These are phyloP conservation scores for Blastomyces percursus DNA, from an alignment of 2,329 filamentous ascomycete species.

Conservation along the genomic window DNA sequence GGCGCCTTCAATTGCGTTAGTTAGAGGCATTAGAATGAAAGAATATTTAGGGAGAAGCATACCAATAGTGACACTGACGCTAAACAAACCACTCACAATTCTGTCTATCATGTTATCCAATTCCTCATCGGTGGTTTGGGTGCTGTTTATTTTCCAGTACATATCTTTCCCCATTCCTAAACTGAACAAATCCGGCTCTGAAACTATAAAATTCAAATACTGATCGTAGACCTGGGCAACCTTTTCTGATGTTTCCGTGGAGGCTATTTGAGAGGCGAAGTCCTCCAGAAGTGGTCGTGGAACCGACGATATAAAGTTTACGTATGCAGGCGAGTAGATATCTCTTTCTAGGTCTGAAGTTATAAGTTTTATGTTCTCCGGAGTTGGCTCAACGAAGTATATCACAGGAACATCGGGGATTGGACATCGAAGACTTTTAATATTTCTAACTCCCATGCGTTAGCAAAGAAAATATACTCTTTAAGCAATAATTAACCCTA, in stretches of 20 bases:
- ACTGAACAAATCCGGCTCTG: conserved; percentile 90
- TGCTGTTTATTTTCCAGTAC: conserved; percentile 95
- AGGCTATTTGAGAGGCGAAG: conserved; percentile 78
- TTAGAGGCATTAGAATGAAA: background rate
- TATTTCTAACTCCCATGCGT: conserved; percentile 47
- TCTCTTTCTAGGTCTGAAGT: conserved; percentile 75
- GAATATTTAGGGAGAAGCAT: conserved; percentile 19
- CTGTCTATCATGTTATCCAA: conserved; percentile 78
- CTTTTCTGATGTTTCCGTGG: conserved; percentile 73
- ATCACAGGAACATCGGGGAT: conserved; percentile 96
- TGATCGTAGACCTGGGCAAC: conserved; percentile 93
- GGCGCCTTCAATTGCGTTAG: conserved; percentile 47
- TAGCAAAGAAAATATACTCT: background rate
- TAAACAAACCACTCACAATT: conserved; percentile 94
- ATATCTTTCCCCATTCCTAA: conserved; percentile 85
- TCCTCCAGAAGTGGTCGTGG: conserved; percentile 85
- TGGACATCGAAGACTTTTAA: conserved; percentile 68
- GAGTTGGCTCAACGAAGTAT: conserved; percentile 85
- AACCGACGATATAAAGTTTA: conserved; percentile 94
- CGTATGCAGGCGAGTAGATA: conserved; percentile 84
- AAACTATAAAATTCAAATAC: conserved; percentile 94
- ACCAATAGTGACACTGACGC: conserved; percentile 97
- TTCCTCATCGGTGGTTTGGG: conserved; percentile 78
- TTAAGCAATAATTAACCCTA: conserved; percentile 13
- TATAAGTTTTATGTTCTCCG: conserved; percentile 68